These are phyloP conservation scores for Pseudogymnoascus sp. DNA, from an alignment of 2,329 filamentous ascomycete genomes.

Conservation along the genomic window DNA sequence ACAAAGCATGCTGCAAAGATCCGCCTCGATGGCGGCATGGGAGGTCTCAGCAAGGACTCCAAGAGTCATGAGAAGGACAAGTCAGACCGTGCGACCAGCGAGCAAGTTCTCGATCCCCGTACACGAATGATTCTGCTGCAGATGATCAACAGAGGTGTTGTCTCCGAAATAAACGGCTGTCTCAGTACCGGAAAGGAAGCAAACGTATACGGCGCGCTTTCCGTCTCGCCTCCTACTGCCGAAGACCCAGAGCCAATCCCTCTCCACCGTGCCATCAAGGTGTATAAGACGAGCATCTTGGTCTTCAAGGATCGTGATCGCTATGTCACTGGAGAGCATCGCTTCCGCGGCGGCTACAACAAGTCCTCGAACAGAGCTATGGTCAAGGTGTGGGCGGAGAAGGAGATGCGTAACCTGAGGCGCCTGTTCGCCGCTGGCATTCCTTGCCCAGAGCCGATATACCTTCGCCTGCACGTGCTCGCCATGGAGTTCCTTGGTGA, in stretches of 20 bases:
- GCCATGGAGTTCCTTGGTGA: constrained; percentile 93
- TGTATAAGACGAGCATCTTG: constrained; percentile 96
- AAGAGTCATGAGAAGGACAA: constrained; percentile 66
- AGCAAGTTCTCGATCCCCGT: constrained; percentile 87
- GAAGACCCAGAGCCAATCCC: constrained; percentile 39
- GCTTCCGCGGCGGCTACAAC: constrained; percentile 84
- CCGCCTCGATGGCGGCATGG: constrained; percentile 52
- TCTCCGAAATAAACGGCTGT: constrained; percentile 89
- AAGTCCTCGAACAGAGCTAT: constrained; percentile 93
- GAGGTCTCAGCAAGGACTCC: constrained; percentile 38
- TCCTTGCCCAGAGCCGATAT: constrained; percentile 80
- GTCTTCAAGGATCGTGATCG: constrained; percentile 97
- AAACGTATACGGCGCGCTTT: constrained; percentile 89
- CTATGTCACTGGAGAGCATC: constrained; percentile 89
- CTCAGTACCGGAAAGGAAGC: constrained; percentile 96
- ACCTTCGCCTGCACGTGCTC: constrained; percentile 85
- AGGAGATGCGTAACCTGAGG: constrained; percentile 90
- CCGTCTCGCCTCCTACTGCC: constrained; percentile 45
- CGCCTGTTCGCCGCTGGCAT: constrained; percentile 78
- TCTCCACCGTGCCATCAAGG: constrained; percentile 83
- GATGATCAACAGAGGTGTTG: constrained; percentile 85
- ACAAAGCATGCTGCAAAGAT: constrained; percentile 81
- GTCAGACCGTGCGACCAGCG: constrained; percentile 84
- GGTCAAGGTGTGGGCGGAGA: constrained; percentile 98
- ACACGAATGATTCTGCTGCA: constrained; percentile 94